phyloP scores from a whole-genome alignment of 495 filamentous ascomycete genomes.

The Trichoderma orchidacearum region DNA sequence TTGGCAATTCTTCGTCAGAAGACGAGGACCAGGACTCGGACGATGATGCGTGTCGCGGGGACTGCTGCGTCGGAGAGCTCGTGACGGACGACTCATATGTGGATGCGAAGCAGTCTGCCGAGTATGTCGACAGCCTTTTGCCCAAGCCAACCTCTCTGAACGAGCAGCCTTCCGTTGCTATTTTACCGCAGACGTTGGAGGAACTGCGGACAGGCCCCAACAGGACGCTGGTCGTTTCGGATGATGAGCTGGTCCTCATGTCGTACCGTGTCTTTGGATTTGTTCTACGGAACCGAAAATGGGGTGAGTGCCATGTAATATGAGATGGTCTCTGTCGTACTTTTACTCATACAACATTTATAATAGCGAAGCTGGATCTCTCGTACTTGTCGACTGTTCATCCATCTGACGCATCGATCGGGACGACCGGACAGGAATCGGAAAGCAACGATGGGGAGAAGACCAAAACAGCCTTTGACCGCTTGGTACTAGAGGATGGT shows the following conservation, averaged over 20 bases:
- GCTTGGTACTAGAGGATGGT: conserved; percentile 15
- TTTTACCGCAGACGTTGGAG: conserved; percentile 4
- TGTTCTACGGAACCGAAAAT: conserved; percentile 23
- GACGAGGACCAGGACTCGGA: too few relatives aligned
- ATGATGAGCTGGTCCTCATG: conserved; percentile 17
- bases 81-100: conserved; percentile 7
- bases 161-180: conserved; percentile 6
- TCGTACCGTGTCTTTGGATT: conserved; percentile 24
- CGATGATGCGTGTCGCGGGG: background rate
- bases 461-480: background rate
- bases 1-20: background rate
- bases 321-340: background rate
- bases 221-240: conserved; percentile 1
- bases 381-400: conserved; percentile 5
- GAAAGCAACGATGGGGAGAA: background rate
- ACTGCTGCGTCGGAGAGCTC: background rate
- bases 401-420: conserved; percentile 13
- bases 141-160: background rate
- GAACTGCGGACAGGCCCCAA: background rate
- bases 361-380: conserved; percentile 12
- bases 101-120: conserved; percentile 12
- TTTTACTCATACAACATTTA: background rate
- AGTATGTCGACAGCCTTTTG: conserved; percentile 12
- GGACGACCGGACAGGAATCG: background rate
- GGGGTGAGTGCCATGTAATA: conserved; percentile 10